phyloP scores from a whole-genome alignment of 2,329 filamentous ascomycete species.

The Hansfordia pulvinata region DNA sequence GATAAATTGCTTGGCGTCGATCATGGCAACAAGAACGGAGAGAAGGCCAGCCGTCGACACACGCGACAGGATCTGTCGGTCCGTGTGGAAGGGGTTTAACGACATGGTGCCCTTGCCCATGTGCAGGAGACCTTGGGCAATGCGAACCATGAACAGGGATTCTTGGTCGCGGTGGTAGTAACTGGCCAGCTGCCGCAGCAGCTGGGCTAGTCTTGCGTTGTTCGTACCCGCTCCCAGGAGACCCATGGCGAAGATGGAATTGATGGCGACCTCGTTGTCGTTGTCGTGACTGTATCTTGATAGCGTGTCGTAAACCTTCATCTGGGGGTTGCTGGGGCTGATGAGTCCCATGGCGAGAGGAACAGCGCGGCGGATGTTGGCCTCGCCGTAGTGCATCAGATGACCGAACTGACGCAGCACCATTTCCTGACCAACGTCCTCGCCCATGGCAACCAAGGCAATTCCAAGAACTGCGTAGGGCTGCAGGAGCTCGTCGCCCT shows the following conservation, averaged over 20 bases:
- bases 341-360: conserved; percentile 93
- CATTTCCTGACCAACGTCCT: conserved; percentile 98
- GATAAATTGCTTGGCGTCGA: conserved; percentile 82
- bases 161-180: conserved; percentile 98
- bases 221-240: conserved; percentile 93
- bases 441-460: conserved; percentile 91
- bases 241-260: conserved; percentile 98
- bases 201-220: conserved; percentile 89
- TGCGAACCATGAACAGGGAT: conserved; percentile 96
- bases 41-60: conserved; percentile 84
- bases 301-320: conserved; percentile 98
- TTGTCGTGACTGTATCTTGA: conserved; percentile 98
- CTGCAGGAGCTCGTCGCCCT: conserved; percentile 88
- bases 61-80: conserved; percentile 85
- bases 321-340: conserved; percentile 95
- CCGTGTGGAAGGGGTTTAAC: conserved; percentile 97
- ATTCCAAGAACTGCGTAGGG: conserved; percentile 92
- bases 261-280: conserved; percentile 94
- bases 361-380: conserved; percentile 93
- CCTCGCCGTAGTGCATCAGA: conserved; percentile 96
- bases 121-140: conserved; percentile 91
- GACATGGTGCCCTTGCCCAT: conserved; percentile 98
- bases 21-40: conserved; percentile 81
- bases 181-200: conserved; percentile 85
- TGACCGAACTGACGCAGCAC: conserved; percentile 94